Conservation (phyloP, 2,329 filamentous ascomycete genomes). For the Clonostachys rhizophaga region DNA sequence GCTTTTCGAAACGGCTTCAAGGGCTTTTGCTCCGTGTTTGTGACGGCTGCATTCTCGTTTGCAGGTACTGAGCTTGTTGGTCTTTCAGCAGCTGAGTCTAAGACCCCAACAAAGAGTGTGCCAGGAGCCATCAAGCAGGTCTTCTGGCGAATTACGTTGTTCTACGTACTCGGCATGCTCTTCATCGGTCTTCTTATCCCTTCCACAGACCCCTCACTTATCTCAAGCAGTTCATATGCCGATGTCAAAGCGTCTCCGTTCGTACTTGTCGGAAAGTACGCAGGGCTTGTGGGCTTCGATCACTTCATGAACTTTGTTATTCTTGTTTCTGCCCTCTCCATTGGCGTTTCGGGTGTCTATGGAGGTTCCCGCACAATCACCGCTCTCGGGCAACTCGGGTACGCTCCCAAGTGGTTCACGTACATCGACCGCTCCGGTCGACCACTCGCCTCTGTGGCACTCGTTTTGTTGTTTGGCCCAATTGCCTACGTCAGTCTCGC, state of each 20-base stretch:
- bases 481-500: conserved; percentile 44
- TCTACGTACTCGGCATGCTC: conserved; percentile 48
- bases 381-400: conserved; percentile 53
- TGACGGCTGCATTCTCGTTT: conserved; percentile 70
- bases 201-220: conserved; percentile 38
- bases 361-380: conserved; percentile 55
- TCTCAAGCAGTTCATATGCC: conserved; percentile 34
- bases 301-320: conserved; percentile 57
- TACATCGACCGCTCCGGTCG: conserved; percentile 55
- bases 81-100: conserved; percentile 66
- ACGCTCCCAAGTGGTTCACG: conserved; percentile 50
- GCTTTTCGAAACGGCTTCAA: conserved; percentile 71
- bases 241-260: conserved; percentile 40
- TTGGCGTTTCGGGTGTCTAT: conserved; percentile 55
- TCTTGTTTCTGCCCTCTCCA: conserved; percentile 52
- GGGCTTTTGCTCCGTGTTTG: conserved; percentile 69
- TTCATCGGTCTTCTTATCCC: conserved; percentile 47
- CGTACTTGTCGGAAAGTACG: conserved; percentile 51
- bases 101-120: conserved; percentile 66
- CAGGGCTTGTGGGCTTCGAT: conserved; percentile 45
- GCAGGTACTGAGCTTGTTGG: conserved; percentile 72
- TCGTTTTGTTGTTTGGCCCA: conserved; percentile 41
- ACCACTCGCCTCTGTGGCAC: conserved; percentile 43
- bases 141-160: conserved; percentile 53
- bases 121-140: conserved; percentile 82